phyloP scores from a whole-genome alignment of 345 rosid species.

The Schrenkiella parvula region DNA sequence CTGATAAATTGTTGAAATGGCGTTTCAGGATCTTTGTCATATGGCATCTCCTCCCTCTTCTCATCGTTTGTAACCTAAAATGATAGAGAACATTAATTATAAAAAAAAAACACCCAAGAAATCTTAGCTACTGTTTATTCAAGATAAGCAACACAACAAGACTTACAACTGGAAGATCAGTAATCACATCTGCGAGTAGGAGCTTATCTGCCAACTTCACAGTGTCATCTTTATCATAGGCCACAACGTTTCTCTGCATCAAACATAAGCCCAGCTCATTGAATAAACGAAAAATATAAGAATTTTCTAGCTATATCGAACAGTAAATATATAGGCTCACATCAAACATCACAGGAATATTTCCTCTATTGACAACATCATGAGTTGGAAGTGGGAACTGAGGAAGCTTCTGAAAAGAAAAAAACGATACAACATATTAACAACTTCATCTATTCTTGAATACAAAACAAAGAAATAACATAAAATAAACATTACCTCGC shows the following conservation, averaged over 20 bases:
- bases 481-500: constrained; percentile 34
- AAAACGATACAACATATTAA: neutral
- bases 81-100: neutral
- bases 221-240: neutral
- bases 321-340: constrained; percentile 27
- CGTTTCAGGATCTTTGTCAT: constrained; percentile 15
- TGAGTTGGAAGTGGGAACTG: constrained; percentile 81
- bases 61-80: constrained; percentile 25
- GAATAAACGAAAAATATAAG: neutral
- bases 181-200: neutral
- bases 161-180: constrained; percentile 39
- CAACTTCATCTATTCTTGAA: neutral
- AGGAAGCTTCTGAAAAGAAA: constrained; percentile 50
- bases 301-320: neutral
- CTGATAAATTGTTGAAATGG: constrained; percentile 24
- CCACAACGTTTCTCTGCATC: constrained; percentile 7
- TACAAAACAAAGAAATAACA: neutral
- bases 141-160: neutral
- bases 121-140: neutral
- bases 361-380: constrained; percentile 57
- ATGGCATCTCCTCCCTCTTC: constrained; percentile 4
- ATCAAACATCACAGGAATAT: constrained; percentile 55
- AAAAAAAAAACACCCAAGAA: neutral
- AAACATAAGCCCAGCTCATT: neutral
- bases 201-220: constrained; percentile 8